phyloP scores from a whole-genome alignment of 1,284 basidiomycete genomes.

The Microbotryum lychnidis-dioicae region DNA sequence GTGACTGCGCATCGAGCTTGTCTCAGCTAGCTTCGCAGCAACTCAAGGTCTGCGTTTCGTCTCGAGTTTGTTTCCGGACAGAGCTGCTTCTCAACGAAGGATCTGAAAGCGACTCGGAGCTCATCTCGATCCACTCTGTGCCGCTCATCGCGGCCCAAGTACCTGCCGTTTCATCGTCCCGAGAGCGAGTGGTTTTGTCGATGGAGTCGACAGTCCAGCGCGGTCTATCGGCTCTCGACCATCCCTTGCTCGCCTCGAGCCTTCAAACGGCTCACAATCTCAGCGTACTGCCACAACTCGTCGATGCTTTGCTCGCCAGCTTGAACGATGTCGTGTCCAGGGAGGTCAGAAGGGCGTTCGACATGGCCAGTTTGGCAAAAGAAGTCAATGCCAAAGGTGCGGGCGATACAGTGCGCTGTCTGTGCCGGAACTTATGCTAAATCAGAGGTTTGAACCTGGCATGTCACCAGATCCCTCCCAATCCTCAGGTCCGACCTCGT shows the following conservation, averaged over 20 bases:
- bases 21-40: background rate
- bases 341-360: conserved; percentile 49
- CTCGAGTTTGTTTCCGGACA: background rate
- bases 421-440: background rate
- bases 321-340: conserved; percentile 71
- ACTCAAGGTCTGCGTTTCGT: background rate
- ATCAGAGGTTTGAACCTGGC: background rate
- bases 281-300: conserved; percentile 69
- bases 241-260: conserved; percentile 76
- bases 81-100: conserved; percentile 15
- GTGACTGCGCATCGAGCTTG: conserved; percentile 32
- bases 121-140: conserved; percentile 55
- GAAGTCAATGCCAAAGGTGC: conserved; percentile 68
- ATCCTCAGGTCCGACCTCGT: conserved; percentile 7
- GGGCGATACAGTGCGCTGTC: background rate
- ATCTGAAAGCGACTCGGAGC: conserved; percentile 12
- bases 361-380: conserved; percentile 72
- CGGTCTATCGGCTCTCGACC: conserved; percentile 68
- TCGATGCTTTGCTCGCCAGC: conserved; percentile 68
- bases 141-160: conserved; percentile 60
- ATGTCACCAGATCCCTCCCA: background rate
- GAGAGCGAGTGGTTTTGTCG: conserved; percentile 60
- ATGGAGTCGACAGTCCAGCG: conserved; percentile 81
- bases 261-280: conserved; percentile 93
- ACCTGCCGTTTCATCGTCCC: conserved; percentile 60